phyloP scores from a whole-genome alignment of 1,284 basidiomycete genomes.

The Ustilago trichophora region DNA sequence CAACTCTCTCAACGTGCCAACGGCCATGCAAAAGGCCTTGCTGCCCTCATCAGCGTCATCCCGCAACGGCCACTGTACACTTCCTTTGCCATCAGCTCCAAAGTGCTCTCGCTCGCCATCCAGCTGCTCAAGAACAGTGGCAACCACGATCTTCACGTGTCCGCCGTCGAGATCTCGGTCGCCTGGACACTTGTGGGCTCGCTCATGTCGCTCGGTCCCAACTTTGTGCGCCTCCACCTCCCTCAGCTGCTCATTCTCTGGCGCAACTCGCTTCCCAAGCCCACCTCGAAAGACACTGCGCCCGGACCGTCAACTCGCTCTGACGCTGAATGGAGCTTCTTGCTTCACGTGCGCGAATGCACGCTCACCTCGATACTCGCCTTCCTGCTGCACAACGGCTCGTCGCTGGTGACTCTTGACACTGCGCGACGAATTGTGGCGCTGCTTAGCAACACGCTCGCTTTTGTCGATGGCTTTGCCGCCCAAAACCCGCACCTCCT shows the following conservation, averaged over 20 bases:
- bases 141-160: slow-evolving; percentile 85
- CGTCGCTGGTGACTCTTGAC: slow-evolving; percentile 84
- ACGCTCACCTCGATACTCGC: slow-evolving; percentile 87
- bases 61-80: slow-evolving; percentile 89
- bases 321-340: slow-evolving; percentile 83
- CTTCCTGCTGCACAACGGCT: slow-evolving; percentile 78
- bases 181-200: slow-evolving; percentile 93
- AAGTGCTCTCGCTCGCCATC: slow-evolving; percentile 88
- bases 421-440: slow-evolving; percentile 86
- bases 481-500: slow-evolving; percentile 65
- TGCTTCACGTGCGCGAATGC: slow-evolving; percentile 88
- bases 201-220: slow-evolving; percentile 89
- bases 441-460: slow-evolving; percentile 86
- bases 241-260: slow-evolving; percentile 92
- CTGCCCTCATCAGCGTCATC: slow-evolving; percentile 84
- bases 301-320: slow-evolving; percentile 72
- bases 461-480: slow-evolving; percentile 77
- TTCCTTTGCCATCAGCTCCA: slow-evolving; percentile 89
- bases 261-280: slow-evolving; percentile 95
- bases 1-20: slow-evolving; percentile 80
- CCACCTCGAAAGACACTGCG: slow-evolving; percentile 80
- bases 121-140: slow-evolving; percentile 88
- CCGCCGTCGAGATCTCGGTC: slow-evolving; percentile 86
- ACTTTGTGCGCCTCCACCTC: slow-evolving; percentile 89
- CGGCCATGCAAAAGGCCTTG: slow-evolving; percentile 88